Evolutionary conservation across 2,329 filamentous ascomycete genomes (phyloP), one percentile per base, ranked within the genome.

Genomic region (Talaromyces pinophilus): DNA sequence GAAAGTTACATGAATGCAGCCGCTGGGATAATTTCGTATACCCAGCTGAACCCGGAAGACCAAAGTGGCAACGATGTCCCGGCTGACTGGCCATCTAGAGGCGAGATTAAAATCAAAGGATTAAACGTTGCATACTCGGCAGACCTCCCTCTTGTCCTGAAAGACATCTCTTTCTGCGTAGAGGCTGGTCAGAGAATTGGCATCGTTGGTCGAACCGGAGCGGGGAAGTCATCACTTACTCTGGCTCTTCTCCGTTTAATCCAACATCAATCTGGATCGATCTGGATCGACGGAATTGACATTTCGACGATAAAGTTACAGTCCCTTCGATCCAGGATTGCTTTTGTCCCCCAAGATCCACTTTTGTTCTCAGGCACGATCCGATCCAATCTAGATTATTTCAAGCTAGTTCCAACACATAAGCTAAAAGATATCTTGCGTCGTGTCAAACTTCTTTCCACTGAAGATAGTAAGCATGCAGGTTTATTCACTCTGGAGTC

Each of bases 331-430:
- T 89, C 87, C n/a, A 84, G 90, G 0, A 79, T 95, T 0, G 89
- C 90, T 46, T 93, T 94, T 70, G 93, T 95, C 64, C 91, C 92
- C 1, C 90, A 93, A 79, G 91, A 94, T 70, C 91, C 92, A 0
- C 90, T 93, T 1, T 83, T 95, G 6, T 94, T 95, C 79, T 91
- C 89, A 0, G 92, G 92, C 28, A 92, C 91, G 0, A 81, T 95
- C 22, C 85, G 91, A 55, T 87, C 84, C 54, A 94, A 94, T 72
- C 83, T 95, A 4, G 92, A 95, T 72, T 89, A 91, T 0, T 93
- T 93, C 71, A 82, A 89, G 64, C 82, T 90, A 67, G 86, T 91
- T 72, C 85, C 82, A 1, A 91, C 94, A 69, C 82, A 80, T 0
- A 88, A 90, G 71, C 85, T 94, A 3, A 84, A 84, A 38, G 89